Conservation (phyloP, 129 eudicot species). For the Ambrosia artemisiifolia region DNA sequence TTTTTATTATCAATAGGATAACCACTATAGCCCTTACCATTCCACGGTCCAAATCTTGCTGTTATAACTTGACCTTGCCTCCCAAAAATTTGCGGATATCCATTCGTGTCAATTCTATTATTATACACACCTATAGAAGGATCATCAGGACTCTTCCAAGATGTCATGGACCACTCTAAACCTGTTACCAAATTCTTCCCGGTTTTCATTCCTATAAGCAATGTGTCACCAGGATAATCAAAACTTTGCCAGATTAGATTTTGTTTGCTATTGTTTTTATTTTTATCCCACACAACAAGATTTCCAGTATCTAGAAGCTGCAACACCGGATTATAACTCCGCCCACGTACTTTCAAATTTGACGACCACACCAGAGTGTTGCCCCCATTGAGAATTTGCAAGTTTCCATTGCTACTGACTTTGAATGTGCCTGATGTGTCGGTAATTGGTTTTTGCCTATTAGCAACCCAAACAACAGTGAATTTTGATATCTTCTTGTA, state of each 20-base stretch:
- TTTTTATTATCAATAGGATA: background rate
- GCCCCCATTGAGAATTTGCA: background rate
- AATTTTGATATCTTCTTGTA: background rate
- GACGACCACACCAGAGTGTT: background rate
- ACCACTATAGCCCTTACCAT: constrained; percentile 37
- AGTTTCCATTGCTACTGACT: background rate
- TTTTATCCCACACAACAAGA: background rate
- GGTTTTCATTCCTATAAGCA: background rate
- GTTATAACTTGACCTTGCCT: background rate
- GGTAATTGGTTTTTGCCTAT: background rate
- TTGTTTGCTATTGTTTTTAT: too few relatives aligned
- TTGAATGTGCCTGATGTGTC: background rate
- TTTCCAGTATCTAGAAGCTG: too few relatives aligned
- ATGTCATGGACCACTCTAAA: background rate
- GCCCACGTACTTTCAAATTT: background rate
- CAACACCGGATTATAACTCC: background rate
- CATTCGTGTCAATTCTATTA: background rate
- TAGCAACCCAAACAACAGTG: background rate
- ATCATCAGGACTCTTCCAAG: constrained; percentile 7
- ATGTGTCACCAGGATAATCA: background rate
- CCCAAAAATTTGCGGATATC: constrained; percentile 19
- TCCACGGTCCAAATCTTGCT: constrained; percentile 44
- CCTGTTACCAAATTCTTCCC: constrained; percentile 6
- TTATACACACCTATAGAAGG: constrained; percentile 25
- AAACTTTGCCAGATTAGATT: too few relatives aligned